Evolutionary conservation across 352 stramenopile genomes (phyloP), one percentile per base, ranked within the genome.

Genomic region (Thalassiosira sp.): DNA sequence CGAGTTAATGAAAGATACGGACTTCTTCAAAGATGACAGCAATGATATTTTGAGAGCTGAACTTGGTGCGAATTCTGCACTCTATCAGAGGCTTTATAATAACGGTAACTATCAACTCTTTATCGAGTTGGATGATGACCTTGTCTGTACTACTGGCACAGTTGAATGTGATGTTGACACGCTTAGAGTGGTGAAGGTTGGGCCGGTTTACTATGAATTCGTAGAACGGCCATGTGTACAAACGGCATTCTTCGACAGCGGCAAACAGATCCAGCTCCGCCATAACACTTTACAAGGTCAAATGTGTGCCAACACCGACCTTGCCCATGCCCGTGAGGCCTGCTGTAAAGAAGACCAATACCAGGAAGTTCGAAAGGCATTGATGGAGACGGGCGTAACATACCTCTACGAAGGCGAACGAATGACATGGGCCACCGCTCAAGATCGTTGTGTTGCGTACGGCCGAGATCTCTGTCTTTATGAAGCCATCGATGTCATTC

Each of bases 191-290:
- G 81, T 91, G 5, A 82, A 86, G 65, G 63, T 91, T 42, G 74
- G 61, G 2, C 35, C 25, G 13, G 37, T 90, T 2, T 91, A 82
- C 56, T 93, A 90, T 57, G 86, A 91, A 72, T 93, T 84, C 65
- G 69, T 88, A 0, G 65, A 79, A 27, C 53, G 22, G 0, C 76
- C 87, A 15, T 92, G 87, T 65, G 82, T 89, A 18, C 56, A 89
- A 31, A 27, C 86, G 24, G 59, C 53, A 42, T 93, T 93, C 67
- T 88, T 81, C 54, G 43, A 83, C 5, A 74, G 84, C 57, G 73
- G 71, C 1, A 82, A 79, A 31, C 54, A 72, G 52, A 85, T 83
- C 43, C 70, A 76, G 31, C 52, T 65, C 6, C 37, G 52, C 25
- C 49, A 77, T 11, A 78, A 78, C n/a, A 59, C 40, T 11, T 15